These are phyloP conservation scores for Ceratocystiopsis sp. DNA, from an alignment of 2,329 filamentous ascomycete species.

Conservation along the genomic window DNA sequence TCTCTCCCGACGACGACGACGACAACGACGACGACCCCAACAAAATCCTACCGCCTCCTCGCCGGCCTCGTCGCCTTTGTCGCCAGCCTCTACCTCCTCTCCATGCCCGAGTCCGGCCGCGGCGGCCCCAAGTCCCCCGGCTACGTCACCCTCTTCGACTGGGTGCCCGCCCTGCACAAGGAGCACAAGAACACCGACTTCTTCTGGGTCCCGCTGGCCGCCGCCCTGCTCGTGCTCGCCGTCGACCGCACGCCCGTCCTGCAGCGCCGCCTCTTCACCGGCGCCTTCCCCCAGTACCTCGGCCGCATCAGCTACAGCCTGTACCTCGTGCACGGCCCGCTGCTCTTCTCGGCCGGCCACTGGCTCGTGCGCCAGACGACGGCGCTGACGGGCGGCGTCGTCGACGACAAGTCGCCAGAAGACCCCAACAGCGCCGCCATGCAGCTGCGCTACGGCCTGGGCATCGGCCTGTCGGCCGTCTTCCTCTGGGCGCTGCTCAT, in stretches of 20 bases:
- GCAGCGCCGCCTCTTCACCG: conserved; percentile 14
- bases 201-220: conserved; percentile 14
- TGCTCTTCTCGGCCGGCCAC: conserved; percentile 35
- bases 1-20: conserved; percentile 17
- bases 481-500: conserved; percentile 32
- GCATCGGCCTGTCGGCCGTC: conserved; percentile 27
- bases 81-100: conserved; percentile 1
- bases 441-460: conserved; percentile 23
- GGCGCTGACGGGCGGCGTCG: conserved; percentile 21
- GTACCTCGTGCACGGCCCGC: conserved; percentile 43
- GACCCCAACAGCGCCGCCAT: conserved; percentile 17
- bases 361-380: conserved; percentile 2
- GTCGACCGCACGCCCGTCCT: conserved; percentile 12
- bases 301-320: conserved; percentile 43
- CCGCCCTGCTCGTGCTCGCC: conserved; percentile 12
- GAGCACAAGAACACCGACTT: conserved; percentile 16
- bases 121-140: conserved; percentile 7
- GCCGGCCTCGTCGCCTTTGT: conserved; percentile 30
- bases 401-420: too few relatives aligned
- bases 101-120: conserved; percentile 11
- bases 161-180: conserved; percentile 10
- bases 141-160: conserved; percentile 4
- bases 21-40: conserved; percentile 12
- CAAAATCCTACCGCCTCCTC: conserved; percentile 9
- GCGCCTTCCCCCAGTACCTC: conserved; percentile 24